Percentiles rank a stretch among this genome's conserved stretches.
phyloP scores from a whole-genome alignment of 345 rosid genomes.

The Diplotaxis tenuifolia region DNA sequence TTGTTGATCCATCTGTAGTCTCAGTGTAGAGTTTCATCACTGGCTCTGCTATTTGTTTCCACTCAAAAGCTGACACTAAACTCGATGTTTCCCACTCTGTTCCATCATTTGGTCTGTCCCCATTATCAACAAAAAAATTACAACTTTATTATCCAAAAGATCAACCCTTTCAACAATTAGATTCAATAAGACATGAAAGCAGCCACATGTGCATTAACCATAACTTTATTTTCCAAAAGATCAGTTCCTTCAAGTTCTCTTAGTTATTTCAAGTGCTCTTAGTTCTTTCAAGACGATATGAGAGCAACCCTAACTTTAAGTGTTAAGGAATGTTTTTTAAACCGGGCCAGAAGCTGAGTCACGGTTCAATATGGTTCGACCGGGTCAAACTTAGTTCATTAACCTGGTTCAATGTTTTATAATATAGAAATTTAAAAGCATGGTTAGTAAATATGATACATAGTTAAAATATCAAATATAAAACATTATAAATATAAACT shows the following conservation, averaged over 20 bases:
- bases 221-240: constrained; percentile 10
- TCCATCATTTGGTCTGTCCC: constrained; percentile 56
- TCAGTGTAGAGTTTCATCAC: constrained; percentile 89
- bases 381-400: too few relatives aligned
- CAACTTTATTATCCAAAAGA: background rate
- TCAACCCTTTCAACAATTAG: background rate
- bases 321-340: too few relatives aligned
- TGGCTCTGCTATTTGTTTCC: constrained; percentile 97
- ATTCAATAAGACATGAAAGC: background rate
- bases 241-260: background rate
- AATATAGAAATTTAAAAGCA: too few relatives aligned
- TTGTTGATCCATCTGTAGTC: constrained; percentile 92
- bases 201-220: constrained; percentile 6
- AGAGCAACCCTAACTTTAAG: background rate
- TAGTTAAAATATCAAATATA: too few relatives aligned
- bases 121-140: background rate
- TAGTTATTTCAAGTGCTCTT: background rate
- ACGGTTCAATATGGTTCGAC: too few relatives aligned
- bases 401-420: too few relatives aligned
- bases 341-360: too few relatives aligned
- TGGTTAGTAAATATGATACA: too few relatives aligned
- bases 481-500: too few relatives aligned
- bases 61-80: constrained; percentile 61
- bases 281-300: background rate
- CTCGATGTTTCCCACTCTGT: constrained; percentile 78